These are phyloP conservation scores for Dunaliella salina DNA, from an alignment of 163 green algal species.

Conservation along the genomic window DNA sequence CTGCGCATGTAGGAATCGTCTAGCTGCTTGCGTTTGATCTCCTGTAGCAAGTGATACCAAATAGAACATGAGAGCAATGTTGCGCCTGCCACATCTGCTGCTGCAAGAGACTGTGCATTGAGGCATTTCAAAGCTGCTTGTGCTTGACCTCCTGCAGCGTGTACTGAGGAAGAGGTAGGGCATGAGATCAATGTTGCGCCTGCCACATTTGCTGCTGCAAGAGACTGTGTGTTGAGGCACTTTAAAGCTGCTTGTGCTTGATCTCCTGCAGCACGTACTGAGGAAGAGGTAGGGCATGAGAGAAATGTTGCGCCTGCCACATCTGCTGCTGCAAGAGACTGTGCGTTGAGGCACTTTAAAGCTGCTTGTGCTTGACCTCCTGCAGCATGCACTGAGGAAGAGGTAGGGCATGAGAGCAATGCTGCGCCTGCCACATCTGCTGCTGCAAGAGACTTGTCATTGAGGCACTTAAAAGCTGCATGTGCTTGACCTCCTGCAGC, in stretches of 20 bases:
- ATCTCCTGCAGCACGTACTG: conserved; percentile 12
- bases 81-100: no score
- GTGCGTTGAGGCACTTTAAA: conserved; percentile 30
- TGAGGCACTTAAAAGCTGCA: conserved; percentile 29
- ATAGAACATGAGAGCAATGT: no score
- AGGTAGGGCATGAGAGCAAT: no score
- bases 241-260: conserved; percentile 29
- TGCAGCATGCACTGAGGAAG: not conserved
- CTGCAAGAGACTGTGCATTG: no score
- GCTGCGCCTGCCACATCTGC: conserved; percentile 40
- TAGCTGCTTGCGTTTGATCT: conserved; percentile 26
- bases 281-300: no score
- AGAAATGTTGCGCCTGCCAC: conserved; percentile 35
- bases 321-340: conserved; percentile 29
- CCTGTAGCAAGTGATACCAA: conserved; percentile 12
- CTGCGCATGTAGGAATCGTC: conserved; percentile 24
- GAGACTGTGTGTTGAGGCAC: conserved; percentile 22
- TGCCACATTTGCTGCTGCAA: conserved; percentile 34
- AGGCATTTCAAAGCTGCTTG: not conserved
- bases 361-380: conserved; percentile 25
- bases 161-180: no score
- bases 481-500: conserved; percentile 22
- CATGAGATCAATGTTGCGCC: no score
- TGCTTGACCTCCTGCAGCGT: not conserved
- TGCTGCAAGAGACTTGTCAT: conserved; percentile 22